These are phyloP conservation scores for Trifolium fragiferum DNA, from an alignment of 306 rosid genomes.

Conservation along the genomic window DNA sequence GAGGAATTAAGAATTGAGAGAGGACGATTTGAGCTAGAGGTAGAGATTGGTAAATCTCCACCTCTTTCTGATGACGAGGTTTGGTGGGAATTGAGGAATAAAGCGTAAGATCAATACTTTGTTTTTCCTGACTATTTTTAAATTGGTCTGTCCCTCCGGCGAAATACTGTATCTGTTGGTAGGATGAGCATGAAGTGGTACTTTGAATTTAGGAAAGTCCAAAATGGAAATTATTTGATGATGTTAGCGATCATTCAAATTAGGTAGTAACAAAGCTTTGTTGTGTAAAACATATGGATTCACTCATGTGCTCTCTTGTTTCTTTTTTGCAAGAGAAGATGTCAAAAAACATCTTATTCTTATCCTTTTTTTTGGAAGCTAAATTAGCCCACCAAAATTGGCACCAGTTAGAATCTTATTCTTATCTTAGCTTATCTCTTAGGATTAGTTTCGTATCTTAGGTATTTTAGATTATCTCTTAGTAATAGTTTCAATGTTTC, in stretches of 20 bases:
- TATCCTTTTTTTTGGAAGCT: too few relatives aligned
- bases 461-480: neutral
- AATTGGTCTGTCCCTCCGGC: constrained; percentile 21
- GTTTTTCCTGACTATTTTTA: constrained; percentile 36
- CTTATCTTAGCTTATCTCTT: neutral
- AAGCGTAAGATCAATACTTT: constrained; percentile 68
- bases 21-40: constrained; percentile 80
- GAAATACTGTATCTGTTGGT: neutral
- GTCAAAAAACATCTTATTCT: constrained; percentile 12
- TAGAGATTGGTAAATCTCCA: constrained; percentile 95
- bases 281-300: neutral
- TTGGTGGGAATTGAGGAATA: constrained; percentile 84
- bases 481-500: constrained; percentile 5
- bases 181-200: constrained; percentile 35
- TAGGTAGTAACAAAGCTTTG: neutral
- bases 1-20: constrained; percentile 69
- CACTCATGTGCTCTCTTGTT: neutral
- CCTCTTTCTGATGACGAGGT: constrained; percentile 86
- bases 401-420: too few relatives aligned
- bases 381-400: too few relatives aligned
- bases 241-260: constrained; percentile 1
- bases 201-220: constrained; percentile 20
- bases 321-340: neutral
- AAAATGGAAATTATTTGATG: neutral
- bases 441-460: constrained; percentile 1